A percentile compares a stretch with the other conserved stretches of the same genome.
Evolutionary conservation across 441 rosid species (phyloP).

Genomic region (Erysimum pusillum): DNA sequence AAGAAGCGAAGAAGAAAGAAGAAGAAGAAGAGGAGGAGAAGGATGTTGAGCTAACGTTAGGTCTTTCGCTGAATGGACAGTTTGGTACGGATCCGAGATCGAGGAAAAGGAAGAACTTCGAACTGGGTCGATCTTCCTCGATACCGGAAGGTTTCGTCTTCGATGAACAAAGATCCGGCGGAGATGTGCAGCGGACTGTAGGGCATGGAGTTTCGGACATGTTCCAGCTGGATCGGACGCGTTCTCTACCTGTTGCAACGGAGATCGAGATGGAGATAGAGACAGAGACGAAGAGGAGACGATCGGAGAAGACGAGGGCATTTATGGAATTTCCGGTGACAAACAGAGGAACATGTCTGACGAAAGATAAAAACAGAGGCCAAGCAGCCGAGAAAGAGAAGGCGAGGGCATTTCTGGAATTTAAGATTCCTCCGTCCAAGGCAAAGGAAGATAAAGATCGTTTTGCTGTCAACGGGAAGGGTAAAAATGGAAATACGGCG

Average conservation of each 20-base stretch:
- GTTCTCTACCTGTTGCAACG: constrained; percentile 72
- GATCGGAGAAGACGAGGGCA: constrained; percentile 68
- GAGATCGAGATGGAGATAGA: constrained; percentile 58
- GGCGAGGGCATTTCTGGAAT: background rate
- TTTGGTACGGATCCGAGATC: constrained; percentile 86
- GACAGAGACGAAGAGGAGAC: constrained; percentile 76
- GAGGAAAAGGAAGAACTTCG: constrained; percentile 48
- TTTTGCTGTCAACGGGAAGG: constrained; percentile 8
- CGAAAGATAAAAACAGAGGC: constrained; percentile 14
- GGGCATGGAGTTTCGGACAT: constrained; percentile 13
- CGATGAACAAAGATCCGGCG: constrained; percentile 28
- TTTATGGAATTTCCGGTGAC: constrained; percentile 24
- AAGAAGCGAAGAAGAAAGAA: constrained; percentile 44
- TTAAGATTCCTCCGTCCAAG: constrained; percentile 25
- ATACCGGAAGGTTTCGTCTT: constrained; percentile 60
- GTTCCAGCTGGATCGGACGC: constrained; percentile 56
- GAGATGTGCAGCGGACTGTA: constrained; percentile 12
- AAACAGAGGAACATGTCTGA: too few relatives aligned
- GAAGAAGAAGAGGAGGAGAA: constrained; percentile 45
- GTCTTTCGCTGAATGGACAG: constrained; percentile 84
- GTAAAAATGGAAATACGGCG: constrained; percentile 43
- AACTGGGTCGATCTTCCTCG: constrained; percentile 67
- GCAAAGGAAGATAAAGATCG: background rate
- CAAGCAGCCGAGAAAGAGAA: background rate
- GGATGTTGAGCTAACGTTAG: constrained; percentile 76